phyloP scores from a whole-genome alignment of 495 filamentous ascomycete genomes.

The Staphylotrichum tortipilum region DNA sequence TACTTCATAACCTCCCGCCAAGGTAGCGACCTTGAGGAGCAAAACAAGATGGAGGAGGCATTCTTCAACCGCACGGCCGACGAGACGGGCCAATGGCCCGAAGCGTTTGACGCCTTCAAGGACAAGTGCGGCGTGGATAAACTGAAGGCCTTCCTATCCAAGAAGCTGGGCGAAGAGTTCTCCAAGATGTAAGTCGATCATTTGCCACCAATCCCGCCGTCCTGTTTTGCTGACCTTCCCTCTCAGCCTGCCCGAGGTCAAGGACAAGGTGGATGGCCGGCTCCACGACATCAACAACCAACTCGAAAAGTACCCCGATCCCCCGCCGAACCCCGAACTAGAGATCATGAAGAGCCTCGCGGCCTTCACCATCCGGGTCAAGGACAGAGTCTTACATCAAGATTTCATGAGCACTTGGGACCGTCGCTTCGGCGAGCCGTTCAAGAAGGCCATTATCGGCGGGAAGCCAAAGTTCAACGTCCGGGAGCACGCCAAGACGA shows the following conservation, averaged over 20 bases:
- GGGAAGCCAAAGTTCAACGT: constrained; percentile 39
- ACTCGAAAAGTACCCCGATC: constrained; percentile 46
- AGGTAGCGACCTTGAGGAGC: constrained; percentile 42
- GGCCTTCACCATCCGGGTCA: constrained; percentile 33
- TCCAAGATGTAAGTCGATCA: constrained; percentile 35
- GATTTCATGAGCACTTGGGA: constrained; percentile 23
- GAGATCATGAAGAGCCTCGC: constrained; percentile 36
- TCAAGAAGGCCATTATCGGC: constrained; percentile 27
- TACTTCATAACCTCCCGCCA: constrained; percentile 53
- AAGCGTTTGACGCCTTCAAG: constrained; percentile 36
- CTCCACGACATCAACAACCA: constrained; percentile 38
- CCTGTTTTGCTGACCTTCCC: neutral
- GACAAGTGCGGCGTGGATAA: constrained; percentile 51
- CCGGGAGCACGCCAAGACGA: constrained; percentile 6
- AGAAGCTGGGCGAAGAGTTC: constrained; percentile 49
- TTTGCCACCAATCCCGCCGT: too few relatives aligned
- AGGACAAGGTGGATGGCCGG: constrained; percentile 45
- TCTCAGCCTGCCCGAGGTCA: constrained; percentile 49
- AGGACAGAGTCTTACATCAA: constrained; percentile 27
- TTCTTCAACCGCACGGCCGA: constrained; percentile 45
- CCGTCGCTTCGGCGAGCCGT: constrained; percentile 22
- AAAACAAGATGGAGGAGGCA: constrained; percentile 46
- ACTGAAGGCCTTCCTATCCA: constrained; percentile 47
- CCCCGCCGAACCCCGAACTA: constrained; percentile 43
- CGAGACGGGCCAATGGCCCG: constrained; percentile 35